These are phyloP conservation scores for Plectosphaerella sp. DNA, from an alignment of 2,329 filamentous ascomycete genomes.

Conservation along the genomic window DNA sequence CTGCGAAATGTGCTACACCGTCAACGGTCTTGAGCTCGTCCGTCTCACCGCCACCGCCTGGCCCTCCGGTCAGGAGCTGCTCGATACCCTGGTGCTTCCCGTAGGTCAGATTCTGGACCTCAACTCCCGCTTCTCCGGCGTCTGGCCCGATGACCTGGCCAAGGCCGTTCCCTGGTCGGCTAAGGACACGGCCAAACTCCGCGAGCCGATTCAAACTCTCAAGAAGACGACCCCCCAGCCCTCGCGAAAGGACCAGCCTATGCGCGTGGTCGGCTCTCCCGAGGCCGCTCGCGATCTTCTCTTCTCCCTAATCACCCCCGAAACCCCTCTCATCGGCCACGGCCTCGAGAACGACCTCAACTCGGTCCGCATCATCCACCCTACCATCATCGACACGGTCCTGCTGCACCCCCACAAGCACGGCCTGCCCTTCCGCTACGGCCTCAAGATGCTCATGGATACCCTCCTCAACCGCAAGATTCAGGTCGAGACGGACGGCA, in stretches of 20 bases:
- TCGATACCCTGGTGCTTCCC: conserved; percentile 83
- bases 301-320: conserved; percentile 68
- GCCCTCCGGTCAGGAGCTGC: conserved; percentile 68
- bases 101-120: conserved; percentile 82
- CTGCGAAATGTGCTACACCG: conserved; percentile 97
- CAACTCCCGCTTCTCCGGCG: conserved; percentile 88
- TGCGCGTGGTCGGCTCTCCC: conserved; percentile 75
- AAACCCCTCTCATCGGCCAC: conserved; percentile 85
- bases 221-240: conserved; percentile 16
- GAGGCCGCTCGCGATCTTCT: conserved; percentile 70
- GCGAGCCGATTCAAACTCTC: neutral
- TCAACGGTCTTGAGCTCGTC: conserved; percentile 80
- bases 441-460: conserved; percentile 71
- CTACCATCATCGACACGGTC: conserved; percentile 78
- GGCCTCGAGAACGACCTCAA: conserved; percentile 96
- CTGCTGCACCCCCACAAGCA: conserved; percentile 74
- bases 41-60: conserved; percentile 85
- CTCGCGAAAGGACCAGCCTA: conserved; percentile 12
- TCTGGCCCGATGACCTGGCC: conserved; percentile 72
- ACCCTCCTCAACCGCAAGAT: conserved; percentile 71
- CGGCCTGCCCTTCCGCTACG: conserved; percentile 72
- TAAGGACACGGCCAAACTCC: conserved; percentile 13
- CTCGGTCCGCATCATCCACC: conserved; percentile 76
- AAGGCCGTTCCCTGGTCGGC: conserved; percentile 56
- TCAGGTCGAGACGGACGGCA: conserved; percentile 58